phyloP scores from a whole-genome alignment of 768 basidiomycete genomes.

The Termitomyces sp. region DNA sequence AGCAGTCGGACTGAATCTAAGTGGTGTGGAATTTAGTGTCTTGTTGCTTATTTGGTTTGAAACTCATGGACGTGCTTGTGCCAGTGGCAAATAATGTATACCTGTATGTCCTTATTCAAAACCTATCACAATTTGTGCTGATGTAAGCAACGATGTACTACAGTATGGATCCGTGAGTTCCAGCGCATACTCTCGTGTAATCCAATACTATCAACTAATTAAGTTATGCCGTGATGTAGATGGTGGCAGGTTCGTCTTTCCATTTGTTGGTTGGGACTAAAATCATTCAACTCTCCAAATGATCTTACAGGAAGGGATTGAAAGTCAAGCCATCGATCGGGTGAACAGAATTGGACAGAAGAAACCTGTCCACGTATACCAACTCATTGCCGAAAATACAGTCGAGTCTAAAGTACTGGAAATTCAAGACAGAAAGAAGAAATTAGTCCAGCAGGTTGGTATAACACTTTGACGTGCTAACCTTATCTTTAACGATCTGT shows the following conservation, averaged over 20 bases:
- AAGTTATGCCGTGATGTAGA: slow-evolving; percentile 25
- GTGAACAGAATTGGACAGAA: slow-evolving; percentile 84
- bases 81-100: slow-evolving; percentile 80
- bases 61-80: not conserved
- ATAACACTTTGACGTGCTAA: not conserved
- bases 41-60: not conserved
- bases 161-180: slow-evolving; percentile 80
- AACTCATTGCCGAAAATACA: slow-evolving; percentile 85
- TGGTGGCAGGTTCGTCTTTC: slow-evolving; percentile 61
- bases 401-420: slow-evolving; percentile 85
- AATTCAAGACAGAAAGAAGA: slow-evolving; percentile 84
- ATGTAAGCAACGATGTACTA: not conserved
- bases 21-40: slow-evolving; percentile 28
- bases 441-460: slow-evolving; percentile 64
- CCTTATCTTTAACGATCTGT: not conserved
- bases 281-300: slow-evolving; percentile 2
- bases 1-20: slow-evolving; percentile 82
- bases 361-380: slow-evolving; percentile 81
- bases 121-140: not conserved
- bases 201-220: not conserved
- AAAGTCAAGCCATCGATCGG: slow-evolving; percentile 78
- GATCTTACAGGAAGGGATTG: slow-evolving; percentile 61
- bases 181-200: not conserved
- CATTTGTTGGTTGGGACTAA: not conserved
- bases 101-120: slow-evolving; percentile 33